These are phyloP conservation scores for Sambucus nigra DNA, from an alignment of 129 eudicot species.

Conservation along the genomic window DNA sequence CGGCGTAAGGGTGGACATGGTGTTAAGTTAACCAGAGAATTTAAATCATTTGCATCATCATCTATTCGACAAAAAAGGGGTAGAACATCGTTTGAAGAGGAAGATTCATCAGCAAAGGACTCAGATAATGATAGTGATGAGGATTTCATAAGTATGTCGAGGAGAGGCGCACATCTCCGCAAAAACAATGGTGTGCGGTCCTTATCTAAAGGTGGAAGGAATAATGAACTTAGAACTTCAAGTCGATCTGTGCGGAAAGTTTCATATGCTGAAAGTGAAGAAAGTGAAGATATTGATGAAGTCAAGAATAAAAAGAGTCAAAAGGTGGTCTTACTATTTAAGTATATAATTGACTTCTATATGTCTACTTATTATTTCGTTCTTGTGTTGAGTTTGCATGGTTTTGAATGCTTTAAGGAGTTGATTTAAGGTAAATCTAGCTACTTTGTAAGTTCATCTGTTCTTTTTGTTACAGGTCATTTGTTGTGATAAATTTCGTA, in stretches of 20 bases:
- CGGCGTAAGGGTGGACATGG: constrained; percentile 41
- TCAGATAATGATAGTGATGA: constrained; percentile 61
- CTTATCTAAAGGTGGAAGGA: constrained; percentile 33
- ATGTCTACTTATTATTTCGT: neutral
- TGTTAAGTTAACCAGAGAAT: constrained; percentile 44
- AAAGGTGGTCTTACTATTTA: constrained; percentile 39
- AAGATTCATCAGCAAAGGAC: constrained; percentile 62
- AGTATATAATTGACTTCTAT: neutral
- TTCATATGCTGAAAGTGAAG: constrained; percentile 94
- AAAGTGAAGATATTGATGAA: constrained; percentile 83
- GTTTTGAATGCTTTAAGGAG: no score
- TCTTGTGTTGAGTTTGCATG: neutral
- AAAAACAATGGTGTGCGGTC: constrained; percentile 37
- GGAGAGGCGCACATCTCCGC: constrained; percentile 39
- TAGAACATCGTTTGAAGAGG: constrained; percentile 57
- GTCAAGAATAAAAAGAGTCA: constrained; percentile 56
- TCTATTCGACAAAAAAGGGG: constrained; percentile 53
- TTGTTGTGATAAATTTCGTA: no score
- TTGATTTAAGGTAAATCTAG: no score
- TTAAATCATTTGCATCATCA: constrained; percentile 27
- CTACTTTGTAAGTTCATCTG: no score
- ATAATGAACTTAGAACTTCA: constrained; percentile 67
- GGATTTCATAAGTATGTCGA: constrained; percentile 37
- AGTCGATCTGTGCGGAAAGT: constrained; percentile 79
- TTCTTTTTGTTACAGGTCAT: no score